These are phyloP conservation scores for Lasiosphaeria hispida DNA, from an alignment of 495 filamentous ascomycete genomes.

Conservation along the genomic window DNA sequence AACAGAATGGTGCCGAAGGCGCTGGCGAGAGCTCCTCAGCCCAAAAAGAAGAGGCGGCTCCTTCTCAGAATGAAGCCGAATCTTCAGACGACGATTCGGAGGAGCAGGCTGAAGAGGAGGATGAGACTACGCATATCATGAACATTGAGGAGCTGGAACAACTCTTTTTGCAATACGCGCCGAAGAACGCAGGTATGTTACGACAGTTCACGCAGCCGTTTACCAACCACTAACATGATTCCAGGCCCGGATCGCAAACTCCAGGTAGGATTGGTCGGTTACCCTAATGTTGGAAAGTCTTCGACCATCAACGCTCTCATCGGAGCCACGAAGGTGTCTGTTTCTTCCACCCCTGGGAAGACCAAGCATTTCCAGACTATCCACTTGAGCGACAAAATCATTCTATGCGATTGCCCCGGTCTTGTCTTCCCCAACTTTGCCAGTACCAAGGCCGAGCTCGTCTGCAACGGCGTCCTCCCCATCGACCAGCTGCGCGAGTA, in stretches of 20 bases:
- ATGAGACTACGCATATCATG: constrained; percentile 74
- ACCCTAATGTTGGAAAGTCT: constrained; percentile 99
- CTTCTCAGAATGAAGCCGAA: constrained; percentile 29
- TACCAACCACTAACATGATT: constrained; percentile 1
- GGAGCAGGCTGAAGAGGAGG: constrained; percentile 35
- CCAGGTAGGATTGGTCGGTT: constrained; percentile 91
- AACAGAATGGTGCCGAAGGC: constrained; percentile 29
- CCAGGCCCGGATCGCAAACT: constrained; percentile 60
- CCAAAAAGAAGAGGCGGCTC: constrained; percentile 23
- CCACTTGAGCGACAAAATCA: constrained; percentile 80
- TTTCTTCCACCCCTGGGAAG: constrained; percentile 95
- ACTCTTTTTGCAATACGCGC: constrained; percentile 76
- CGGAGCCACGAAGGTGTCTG: constrained; percentile 96
- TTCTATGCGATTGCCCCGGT: constrained; percentile 98
- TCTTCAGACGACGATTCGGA: constrained; percentile 20
- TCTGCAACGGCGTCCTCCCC: constrained; percentile 91
- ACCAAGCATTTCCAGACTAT: constrained; percentile 99
- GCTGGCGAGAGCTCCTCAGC: constrained; percentile 45
- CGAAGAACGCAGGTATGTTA: constrained; percentile 50
- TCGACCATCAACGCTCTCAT: constrained; percentile 98
- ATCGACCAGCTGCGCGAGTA: constrained; percentile 97
- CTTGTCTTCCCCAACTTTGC: constrained; percentile 99
- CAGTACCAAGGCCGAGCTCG: constrained; percentile 92
- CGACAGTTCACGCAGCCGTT: background rate
- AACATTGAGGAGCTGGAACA: constrained; percentile 89